Percentiles rank a stretch among this genome's conserved stretches.
Conservation (phyloP, 192 early-diverging fungal species). For the Backusella luteola region DNA sequence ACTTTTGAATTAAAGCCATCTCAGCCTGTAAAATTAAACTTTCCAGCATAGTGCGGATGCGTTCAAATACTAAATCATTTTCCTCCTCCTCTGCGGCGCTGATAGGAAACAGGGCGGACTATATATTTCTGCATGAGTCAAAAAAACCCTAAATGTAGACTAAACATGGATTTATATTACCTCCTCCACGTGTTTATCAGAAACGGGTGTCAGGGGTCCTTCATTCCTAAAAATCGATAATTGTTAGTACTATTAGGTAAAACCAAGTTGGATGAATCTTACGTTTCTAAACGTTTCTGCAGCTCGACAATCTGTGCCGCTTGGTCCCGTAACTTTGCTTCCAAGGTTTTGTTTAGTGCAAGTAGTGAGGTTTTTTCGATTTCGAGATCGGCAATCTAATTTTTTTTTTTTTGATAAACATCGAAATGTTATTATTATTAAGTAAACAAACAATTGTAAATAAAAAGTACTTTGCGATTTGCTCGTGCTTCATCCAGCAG, state of each 20-base stretch:
- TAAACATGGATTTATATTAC: conserved; percentile 14
- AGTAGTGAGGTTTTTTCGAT: conserved; percentile 27
- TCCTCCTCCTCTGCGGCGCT: background rate
- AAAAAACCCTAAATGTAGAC: conserved; percentile 2
- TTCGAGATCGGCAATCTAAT: conserved; percentile 31
- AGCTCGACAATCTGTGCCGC: conserved; percentile 21
- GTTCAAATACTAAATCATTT: conserved; percentile 5
- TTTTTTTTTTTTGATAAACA: background rate
- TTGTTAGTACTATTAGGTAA: background rate
- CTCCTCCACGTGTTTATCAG: conserved; percentile 22
- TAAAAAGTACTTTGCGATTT: conserved; percentile 23
- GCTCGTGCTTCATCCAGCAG: conserved; percentile 26
- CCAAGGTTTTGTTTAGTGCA: conserved; percentile 20
- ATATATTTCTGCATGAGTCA: background rate
- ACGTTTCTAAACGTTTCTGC: conserved; percentile 25
- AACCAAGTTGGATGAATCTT: background rate
- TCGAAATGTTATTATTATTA: background rate
- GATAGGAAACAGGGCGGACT: background rate
- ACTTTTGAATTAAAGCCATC: conserved; percentile 5
- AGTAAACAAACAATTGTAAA: background rate
- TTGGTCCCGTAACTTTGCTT: conserved; percentile 16
- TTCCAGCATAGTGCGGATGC: conserved; percentile 7
- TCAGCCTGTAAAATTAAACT: conserved; percentile 9
- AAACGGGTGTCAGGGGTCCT: conserved; percentile 27
- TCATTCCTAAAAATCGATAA: conserved; percentile 20